Evolutionary conservation across 371 early-diverging fungal species (phyloP).

Genomic region (Lichtheimia ornata): DNA sequence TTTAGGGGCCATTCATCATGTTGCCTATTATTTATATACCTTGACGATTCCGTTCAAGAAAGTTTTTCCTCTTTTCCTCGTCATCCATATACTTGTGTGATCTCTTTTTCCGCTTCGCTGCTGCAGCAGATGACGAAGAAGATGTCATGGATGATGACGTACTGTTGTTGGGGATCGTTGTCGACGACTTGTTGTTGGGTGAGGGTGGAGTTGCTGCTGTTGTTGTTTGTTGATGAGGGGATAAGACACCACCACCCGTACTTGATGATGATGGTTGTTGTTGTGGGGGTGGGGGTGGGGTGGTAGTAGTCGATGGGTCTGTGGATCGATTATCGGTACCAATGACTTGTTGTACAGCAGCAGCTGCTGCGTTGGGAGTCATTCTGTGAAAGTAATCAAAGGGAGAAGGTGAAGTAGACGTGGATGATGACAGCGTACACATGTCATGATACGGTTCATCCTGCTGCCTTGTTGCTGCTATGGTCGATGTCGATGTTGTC

Average conservation of each 20-base stretch:
- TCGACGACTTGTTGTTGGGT: background rate
- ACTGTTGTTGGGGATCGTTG: too few species aligned
- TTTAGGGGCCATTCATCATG: background rate
- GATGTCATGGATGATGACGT: too few species aligned
- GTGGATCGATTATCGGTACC: too few species aligned
- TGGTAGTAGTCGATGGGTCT: too few species aligned
- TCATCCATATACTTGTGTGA: slow-evolving; percentile 43
- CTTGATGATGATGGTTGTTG: too few species aligned
- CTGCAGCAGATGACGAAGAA: background rate
- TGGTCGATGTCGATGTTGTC: background rate
- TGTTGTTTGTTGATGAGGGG: slow-evolving; percentile 2
- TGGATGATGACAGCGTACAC: slow-evolving; percentile 8
- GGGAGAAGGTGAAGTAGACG: background rate
- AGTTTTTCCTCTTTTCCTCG: slow-evolving; percentile 67
- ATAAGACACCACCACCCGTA: background rate
- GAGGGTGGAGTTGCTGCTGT: background rate
- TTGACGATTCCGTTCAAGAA: slow-evolving; percentile 79
- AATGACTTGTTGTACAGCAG: too few species aligned
- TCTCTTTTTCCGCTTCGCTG: slow-evolving; percentile 13
- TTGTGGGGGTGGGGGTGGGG: too few species aligned
- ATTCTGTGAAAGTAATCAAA: too few species aligned
- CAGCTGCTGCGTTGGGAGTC: too few species aligned
- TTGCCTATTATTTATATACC: slow-evolving; percentile 30
- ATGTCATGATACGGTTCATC: slow-evolving; percentile 1
- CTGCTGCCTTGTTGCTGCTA: background rate